Evolutionary conservation across 768 basidiomycete genomes (phyloP), one percentile per base, ranked within the genome.

Genomic region (Rhodocollybia butyracea): DNA sequence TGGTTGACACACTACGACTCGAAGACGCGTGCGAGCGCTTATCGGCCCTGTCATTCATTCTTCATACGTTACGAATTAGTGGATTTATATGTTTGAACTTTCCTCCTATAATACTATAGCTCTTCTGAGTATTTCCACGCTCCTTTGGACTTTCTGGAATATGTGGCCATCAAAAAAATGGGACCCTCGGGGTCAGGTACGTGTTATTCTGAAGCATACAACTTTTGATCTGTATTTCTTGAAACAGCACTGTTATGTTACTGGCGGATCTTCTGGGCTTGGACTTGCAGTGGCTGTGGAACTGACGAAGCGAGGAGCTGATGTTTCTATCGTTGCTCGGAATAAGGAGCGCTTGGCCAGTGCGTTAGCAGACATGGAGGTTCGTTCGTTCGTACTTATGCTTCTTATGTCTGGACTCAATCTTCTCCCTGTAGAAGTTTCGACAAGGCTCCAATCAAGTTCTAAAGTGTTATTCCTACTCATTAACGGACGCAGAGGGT

Each of bases 281-380:
- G 94, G 94, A 0, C 77, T 92, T 2, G 79, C 84, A 0, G 72
- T 95, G 7, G 88, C 92, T 0, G 74, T 79, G 26, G 71, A 86
- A 15, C 76, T 96, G 2, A 80, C 81, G 13, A 71, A 74, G 57
- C 75, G 75, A 56, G 94, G 94, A 0, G 91, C 93, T 0, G 78
- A 91, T 59, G 86, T 95, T 3, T 91, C 89, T 6, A 91, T 95
- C 57, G 87, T 95, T 10, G 93, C 92, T 6, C 78, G 92, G 12
- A 84, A 87, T 50, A 76, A 87, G 62, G 74, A 73, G 42, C 84
- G 80, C 56, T 70, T 94, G 11, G 77, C 83, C 51, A 72, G 69
- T 15, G 89, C 91, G 0, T 63, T 89, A 22, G 71, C 68, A 31
- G 71, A 78, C 42, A 66, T 95, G 26, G 85, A 94, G 78, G 92